These are phyloP conservation scores for Penicillium cataractarum DNA, from an alignment of 495 filamentous ascomycete species.

Conservation along the genomic window DNA sequence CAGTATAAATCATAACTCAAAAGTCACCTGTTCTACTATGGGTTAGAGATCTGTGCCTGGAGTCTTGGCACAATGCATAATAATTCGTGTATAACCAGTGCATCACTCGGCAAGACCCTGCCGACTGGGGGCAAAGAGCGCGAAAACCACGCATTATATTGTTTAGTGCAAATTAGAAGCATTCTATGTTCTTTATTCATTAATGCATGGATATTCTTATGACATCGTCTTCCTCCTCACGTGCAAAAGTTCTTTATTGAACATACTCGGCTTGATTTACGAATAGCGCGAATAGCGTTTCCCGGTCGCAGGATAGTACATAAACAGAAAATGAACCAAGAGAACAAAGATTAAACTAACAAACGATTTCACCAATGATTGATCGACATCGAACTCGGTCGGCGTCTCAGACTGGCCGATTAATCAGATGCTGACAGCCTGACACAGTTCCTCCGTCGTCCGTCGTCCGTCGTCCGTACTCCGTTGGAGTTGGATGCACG, in stretches of 20 bases:
- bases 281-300: neutral
- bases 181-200: neutral
- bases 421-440: constrained; percentile 1
- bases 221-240: neutral
- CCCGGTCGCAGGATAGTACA: neutral
- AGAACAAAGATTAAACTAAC: neutral
- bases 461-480: neutral
- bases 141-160: neutral
- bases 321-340: neutral
- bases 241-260: neutral
- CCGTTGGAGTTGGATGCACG: neutral
- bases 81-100: constrained; percentile 13
- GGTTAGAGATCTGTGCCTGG: neutral
- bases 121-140: constrained; percentile 15
- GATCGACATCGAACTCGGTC: neutral
- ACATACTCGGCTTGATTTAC: neutral
- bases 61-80: constrained; percentile 15
- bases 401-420: constrained; percentile 2
- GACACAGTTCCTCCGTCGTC: neutral
- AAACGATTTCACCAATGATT: neutral
- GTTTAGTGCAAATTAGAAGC: neutral
- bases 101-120: constrained; percentile 20
- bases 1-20: neutral
- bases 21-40: neutral
- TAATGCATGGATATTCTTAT: neutral